Evolutionary conservation across 2,329 filamentous ascomycete species (phyloP).

Genomic region (Alternaria ethzedia): DNA sequence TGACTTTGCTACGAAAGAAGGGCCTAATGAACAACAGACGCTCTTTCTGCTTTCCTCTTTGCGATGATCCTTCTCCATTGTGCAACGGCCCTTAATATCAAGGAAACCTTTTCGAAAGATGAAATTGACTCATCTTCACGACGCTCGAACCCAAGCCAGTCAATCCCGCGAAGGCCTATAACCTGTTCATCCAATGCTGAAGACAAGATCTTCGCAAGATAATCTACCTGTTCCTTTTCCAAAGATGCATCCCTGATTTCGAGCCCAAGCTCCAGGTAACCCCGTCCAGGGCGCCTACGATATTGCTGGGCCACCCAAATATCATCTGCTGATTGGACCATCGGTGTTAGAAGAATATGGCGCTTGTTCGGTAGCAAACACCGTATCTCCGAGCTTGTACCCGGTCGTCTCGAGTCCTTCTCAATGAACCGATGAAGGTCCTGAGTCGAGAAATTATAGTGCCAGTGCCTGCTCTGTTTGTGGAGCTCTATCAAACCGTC

Average conservation of each 20-base stretch:
- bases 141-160: background rate
- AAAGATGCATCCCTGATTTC: accelerated
- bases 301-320: accelerated
- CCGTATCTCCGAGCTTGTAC: background rate
- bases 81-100: no score
- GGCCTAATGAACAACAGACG: no score
- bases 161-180: background rate
- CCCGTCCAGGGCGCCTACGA: background rate
- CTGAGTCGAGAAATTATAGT: no score
- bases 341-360: background rate
- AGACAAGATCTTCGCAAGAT: background rate
- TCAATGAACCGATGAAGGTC: background rate
- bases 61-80: no score
- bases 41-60: no score
- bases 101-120: no score
- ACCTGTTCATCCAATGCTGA: background rate
- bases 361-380: background rate
- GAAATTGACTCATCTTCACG: no score
- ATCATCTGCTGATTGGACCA: accelerated
- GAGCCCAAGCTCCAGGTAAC: background rate
- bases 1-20: no score
- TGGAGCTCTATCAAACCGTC: background rate
- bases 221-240: background rate
- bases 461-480: no score
- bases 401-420: accelerated